phyloP scores from a whole-genome alignment of 352 stramenopile species.

The Globisporangium splendens region DNA sequence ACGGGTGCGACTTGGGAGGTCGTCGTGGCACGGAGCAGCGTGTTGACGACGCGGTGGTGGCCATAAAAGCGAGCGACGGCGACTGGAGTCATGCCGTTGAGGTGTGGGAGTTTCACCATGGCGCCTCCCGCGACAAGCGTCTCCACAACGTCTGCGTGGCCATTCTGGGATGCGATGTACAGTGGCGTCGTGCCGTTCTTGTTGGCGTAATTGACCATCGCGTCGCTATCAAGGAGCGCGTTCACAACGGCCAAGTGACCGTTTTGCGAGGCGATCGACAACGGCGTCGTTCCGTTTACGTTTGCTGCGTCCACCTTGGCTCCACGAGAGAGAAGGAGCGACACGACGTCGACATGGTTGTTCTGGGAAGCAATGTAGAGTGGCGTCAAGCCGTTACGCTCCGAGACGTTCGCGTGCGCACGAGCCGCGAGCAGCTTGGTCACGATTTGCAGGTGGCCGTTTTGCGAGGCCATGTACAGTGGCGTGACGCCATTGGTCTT shows the following conservation, averaged over 20 bases:
- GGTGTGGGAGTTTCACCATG: conserved; percentile 4
- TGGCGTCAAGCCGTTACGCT: conserved; percentile 10
- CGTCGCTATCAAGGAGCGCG: conserved; percentile 7
- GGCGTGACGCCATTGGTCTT: conserved; percentile 8
- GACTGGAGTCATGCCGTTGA: neutral
- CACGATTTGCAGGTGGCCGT: conserved; percentile 2
- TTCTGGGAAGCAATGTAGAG: conserved; percentile 15
- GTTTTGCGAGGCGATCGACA: conserved; percentile 13
- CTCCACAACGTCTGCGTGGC: conserved; percentile 5
- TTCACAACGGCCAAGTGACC: conserved; percentile 7
- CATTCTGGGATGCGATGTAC: conserved; percentile 14
- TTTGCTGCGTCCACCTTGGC: conserved; percentile 9
- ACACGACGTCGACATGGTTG: conserved; percentile 4
- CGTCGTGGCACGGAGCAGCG: neutral
- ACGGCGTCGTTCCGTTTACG: conserved; percentile 8
- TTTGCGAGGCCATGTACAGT: conserved; percentile 14
- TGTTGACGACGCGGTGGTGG: conserved; percentile 3
- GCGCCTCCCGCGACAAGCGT: conserved; percentile 4
- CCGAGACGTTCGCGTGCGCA: conserved; percentile 6
- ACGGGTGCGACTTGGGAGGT: neutral
- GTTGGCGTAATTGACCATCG: conserved; percentile 6
- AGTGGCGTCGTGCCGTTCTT: conserved; percentile 7
- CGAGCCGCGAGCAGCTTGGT: conserved; percentile 4
- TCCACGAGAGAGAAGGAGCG: conserved; percentile 1
- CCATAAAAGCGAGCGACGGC: neutral